Conservation (phyloP, 2,329 filamentous ascomycete genomes). For the Colletotrichum theobromicola region DNA sequence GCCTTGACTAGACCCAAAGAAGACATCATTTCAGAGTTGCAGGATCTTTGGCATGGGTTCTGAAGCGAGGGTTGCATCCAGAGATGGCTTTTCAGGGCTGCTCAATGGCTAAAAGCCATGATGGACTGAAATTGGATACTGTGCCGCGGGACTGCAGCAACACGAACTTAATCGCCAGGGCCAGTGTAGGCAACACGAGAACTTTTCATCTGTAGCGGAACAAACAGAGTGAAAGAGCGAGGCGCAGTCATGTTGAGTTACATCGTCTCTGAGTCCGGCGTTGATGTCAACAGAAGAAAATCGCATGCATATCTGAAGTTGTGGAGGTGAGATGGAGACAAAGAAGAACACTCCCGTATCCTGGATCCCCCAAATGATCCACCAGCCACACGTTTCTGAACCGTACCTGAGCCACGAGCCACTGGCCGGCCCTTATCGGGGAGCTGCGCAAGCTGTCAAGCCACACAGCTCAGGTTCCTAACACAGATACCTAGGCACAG, state of each 20-base stretch:
- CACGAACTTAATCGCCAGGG: background rate
- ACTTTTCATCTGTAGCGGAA: background rate
- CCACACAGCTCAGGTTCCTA: no score
- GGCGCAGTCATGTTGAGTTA: background rate
- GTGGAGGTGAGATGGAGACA: background rate
- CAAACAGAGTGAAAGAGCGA: background rate
- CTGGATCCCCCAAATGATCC: background rate
- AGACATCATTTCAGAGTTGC: background rate
- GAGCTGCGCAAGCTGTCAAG: background rate
- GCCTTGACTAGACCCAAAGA: slow-evolving; percentile 2
- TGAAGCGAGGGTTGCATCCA: background rate
- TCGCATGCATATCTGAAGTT: background rate
- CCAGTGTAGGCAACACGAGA: background rate
- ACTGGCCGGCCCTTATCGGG: background rate
- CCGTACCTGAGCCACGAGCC: background rate
- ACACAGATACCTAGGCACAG: no score
- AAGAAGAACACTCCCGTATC: background rate
- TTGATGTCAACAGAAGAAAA: background rate
- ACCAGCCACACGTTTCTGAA: background rate
- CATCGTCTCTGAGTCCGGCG: background rate
- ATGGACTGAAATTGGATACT: background rate
- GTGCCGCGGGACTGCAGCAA: slow-evolving; percentile 4
- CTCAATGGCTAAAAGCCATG: background rate
- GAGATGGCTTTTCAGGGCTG: background rate
- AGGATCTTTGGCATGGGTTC: background rate